These are phyloP conservation scores for Brassica hybrid DNA, from an alignment of 441 rosid genomes.

Conservation along the genomic window DNA sequence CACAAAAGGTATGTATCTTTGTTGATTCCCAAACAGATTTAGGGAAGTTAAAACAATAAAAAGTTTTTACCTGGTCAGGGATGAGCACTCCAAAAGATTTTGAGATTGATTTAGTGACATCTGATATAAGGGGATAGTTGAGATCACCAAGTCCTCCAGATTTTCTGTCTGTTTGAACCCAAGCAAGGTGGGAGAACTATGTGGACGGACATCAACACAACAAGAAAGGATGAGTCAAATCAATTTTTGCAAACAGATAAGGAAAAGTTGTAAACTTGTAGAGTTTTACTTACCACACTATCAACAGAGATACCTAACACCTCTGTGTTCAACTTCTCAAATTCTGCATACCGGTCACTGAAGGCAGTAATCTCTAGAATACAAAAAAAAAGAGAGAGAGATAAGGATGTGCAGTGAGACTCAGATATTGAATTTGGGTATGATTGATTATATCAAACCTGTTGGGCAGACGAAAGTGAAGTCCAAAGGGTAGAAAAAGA, in stretches of 20 bases:
- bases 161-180: slow-evolving; percentile 92
- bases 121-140: slow-evolving; percentile 74
- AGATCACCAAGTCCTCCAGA: slow-evolving; percentile 95
- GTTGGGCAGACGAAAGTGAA: slow-evolving; percentile 91
- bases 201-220: slow-evolving; percentile 12
- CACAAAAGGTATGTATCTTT: background rate
- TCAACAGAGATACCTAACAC: slow-evolving; percentile 80
- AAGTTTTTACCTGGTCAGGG: background rate
- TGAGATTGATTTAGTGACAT: slow-evolving; percentile 85
- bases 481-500: slow-evolving; percentile 96
- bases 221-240: background rate
- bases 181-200: slow-evolving; percentile 87
- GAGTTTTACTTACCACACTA: slow-evolving; percentile 69
- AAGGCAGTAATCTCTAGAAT: slow-evolving; percentile 95
- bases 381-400: background rate
- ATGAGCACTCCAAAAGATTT: slow-evolving; percentile 60
- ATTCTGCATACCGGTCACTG: slow-evolving; percentile 85
- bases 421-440: slow-evolving; percentile 12
- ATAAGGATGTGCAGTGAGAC: slow-evolving; percentile 27
- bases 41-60: too few relatives aligned
- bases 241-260: slow-evolving; percentile 7
- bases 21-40: background rate
- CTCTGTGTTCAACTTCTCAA: slow-evolving; percentile 82
- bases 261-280: background rate
- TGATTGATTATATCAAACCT: slow-evolving; percentile 44